A percentile compares a stretch with the other conserved stretches of the same genome.
Evolutionary conservation across 139 green algal species (phyloP).

Genomic region (Chlorella sp.): DNA sequence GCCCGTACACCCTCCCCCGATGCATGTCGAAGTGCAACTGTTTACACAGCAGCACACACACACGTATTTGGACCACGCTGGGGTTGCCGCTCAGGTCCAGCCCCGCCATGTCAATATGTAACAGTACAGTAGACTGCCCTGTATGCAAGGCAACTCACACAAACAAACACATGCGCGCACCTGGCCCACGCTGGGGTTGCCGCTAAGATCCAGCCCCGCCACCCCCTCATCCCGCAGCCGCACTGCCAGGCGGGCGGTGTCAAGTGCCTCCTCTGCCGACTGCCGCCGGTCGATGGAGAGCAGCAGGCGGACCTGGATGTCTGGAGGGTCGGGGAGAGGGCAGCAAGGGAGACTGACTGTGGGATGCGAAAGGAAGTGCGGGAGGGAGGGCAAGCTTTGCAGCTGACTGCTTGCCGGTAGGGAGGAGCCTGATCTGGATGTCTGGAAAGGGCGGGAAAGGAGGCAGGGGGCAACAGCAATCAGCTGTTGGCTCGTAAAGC

Average conservation of each 20-base stretch:
- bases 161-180: background rate
- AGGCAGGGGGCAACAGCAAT: too few relatives aligned
- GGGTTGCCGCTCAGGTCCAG: background rate
- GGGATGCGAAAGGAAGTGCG: too few relatives aligned
- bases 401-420: too few relatives aligned
- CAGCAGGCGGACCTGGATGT: conserved; percentile 71
- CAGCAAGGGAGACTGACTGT: background rate
- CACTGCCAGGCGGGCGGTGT: conserved; percentile 74
- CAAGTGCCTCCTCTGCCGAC: conserved; percentile 52
- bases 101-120: background rate
- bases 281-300: conserved; percentile 87
- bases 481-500: too few relatives aligned
- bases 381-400: too few relatives aligned
- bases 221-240: conserved; percentile 41
- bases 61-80: too few relatives aligned
- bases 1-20: too few relatives aligned
- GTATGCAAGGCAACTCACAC: background rate
- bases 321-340: background rate
- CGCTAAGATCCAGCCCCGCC: conserved; percentile 80
- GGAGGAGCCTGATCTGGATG: too few relatives aligned
- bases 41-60: too few relatives aligned
- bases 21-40: too few relatives aligned
- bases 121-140: background rate
- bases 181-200: conserved; percentile 71
- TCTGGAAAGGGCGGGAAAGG: too few relatives aligned